Evolutionary conservation across 495 filamentous ascomycete species (phyloP).

Genomic region (Aspergillus avenaceus): DNA sequence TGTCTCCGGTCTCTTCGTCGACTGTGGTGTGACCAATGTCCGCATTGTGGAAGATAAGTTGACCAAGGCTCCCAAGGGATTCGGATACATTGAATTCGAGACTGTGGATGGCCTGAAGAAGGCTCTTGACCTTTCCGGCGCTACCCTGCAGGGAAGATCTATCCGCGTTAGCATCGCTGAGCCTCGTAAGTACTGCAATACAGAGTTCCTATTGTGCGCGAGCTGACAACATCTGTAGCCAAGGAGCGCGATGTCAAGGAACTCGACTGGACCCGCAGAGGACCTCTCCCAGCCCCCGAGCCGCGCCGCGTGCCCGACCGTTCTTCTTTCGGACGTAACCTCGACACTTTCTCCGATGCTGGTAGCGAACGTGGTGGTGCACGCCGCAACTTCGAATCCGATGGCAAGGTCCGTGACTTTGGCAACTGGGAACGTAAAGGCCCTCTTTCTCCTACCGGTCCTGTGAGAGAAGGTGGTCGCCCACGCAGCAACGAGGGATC

Average conservation of each 20-base stretch:
- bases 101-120: conserved; percentile 86
- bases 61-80: conserved; percentile 89
- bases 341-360: conserved; percentile 49
- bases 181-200: conserved; percentile 58
- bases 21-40: conserved; percentile 80
- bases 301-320: conserved; percentile 47
- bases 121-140: conserved; percentile 76
- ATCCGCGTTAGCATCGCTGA: conserved; percentile 86
- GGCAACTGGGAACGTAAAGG: conserved; percentile 95
- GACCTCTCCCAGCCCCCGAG: conserved; percentile 74
- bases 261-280: conserved; percentile 82
- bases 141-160: conserved; percentile 75
- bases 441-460: conserved; percentile 69
- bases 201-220: conserved; percentile 5
- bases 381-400: conserved; percentile 57
- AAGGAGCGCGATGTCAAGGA: conserved; percentile 58
- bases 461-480: conserved; percentile 64
- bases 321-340: conserved; percentile 43
- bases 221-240: conserved; percentile 49
- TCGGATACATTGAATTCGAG: conserved; percentile 94
- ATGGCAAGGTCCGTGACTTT: conserved; percentile 83
- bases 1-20: conserved; percentile 78
- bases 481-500: conserved; percentile 62
- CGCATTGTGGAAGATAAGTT: conserved; percentile 95
- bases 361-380: conserved; percentile 46